Base-by-base conservation (phyloP, 2,329 filamentous ascomycete genomes). In the Colletotrichum somersetense region DNA sequence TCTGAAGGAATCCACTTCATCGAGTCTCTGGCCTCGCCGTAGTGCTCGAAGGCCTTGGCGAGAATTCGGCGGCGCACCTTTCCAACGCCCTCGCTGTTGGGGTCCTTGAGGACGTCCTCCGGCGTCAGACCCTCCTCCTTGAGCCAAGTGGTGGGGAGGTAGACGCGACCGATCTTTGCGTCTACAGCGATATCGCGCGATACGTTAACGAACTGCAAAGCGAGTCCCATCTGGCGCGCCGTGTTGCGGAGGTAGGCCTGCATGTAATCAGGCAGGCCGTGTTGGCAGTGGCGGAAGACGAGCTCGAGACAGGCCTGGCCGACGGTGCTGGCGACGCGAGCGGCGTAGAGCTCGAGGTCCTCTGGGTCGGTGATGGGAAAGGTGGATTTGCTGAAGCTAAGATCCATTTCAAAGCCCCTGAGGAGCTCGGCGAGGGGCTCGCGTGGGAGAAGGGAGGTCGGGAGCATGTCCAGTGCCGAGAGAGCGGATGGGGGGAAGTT, bases 191-290 rank as follows among this genome's bases (percentile, higher is more conserved):
- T 90, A 76, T 95, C 92, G 30, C 92, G 89, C 3, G 91, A 90
- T 73, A 95, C 93, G 77, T 94, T 95, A 76, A 93, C 89, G 75
- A 92, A 93, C 77, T 95, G 92, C n/a, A 94, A 82, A 1, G 92
- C 92, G 44, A 92, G 86, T 0, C 92, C 92, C 92, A 94, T 94
- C 38, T 85, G 83, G 26, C 85, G 84, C 1, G 91, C 91, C 0
- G 90, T 87, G 20, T 82, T 77, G 18, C 91, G 82, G 7, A 93
- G 83, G 3, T 81, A 77, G 18, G 82, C 77, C 53, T 79, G 74
- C 38, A 84, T 80, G 58, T 79, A 72, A 5, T 74, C 62, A 16
- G 77, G 70, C 58, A 82, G 66, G 48, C 74, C 38, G 72, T 79
- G 73, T 59, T 82, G 44, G 75, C 81, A 85, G 76, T 93, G 89